Conservation (phyloP, 805 yeast genomes). For the Saturnispora bothae region DNA sequence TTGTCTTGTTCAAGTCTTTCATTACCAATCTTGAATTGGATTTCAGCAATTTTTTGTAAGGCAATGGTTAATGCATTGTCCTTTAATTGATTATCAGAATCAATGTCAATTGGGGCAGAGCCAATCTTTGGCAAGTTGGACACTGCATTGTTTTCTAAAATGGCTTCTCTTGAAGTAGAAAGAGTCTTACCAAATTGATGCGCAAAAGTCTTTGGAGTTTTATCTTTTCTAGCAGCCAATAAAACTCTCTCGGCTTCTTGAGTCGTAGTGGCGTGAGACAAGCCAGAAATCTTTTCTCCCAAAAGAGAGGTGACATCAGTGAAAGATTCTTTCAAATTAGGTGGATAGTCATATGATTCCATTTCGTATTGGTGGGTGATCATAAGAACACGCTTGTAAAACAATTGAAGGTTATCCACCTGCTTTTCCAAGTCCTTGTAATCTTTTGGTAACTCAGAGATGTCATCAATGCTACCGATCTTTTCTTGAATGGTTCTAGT, state of each 20-base stretch:
- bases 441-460: slow-evolving; percentile 65
- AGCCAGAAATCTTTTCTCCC: slow-evolving; percentile 44
- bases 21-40: slow-evolving; percentile 53
- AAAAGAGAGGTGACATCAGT: slow-evolving; percentile 50
- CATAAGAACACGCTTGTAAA: slow-evolving; percentile 41
- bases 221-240: slow-evolving; percentile 25
- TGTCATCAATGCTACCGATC: slow-evolving; percentile 51
- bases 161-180: slow-evolving; percentile 38
- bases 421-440: slow-evolving; percentile 57
- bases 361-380: slow-evolving; percentile 58
- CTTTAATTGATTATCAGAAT: slow-evolving; percentile 4
- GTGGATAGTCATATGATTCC: slow-evolving; percentile 76
- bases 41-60: slow-evolving; percentile 42
- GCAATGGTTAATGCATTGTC: slow-evolving; percentile 40
- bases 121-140: slow-evolving; percentile 8
- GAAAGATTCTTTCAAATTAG: slow-evolving; percentile 59
- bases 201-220: slow-evolving; percentile 58
- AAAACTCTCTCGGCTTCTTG: slow-evolving; percentile 56
- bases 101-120: neutral
- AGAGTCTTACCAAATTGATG: slow-evolving; percentile 58
- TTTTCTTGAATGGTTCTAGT: slow-evolving; percentile 50
- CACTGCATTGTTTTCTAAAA: slow-evolving; percentile 13
- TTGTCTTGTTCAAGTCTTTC: slow-evolving; percentile 64
- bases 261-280: slow-evolving; percentile 54
- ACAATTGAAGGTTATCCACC: slow-evolving; percentile 52